Evolutionary conservation across 1,284 basidiomycete species (phyloP), one percentile per base, ranked within the genome.

Genomic region (Fomitiporia mediterranea): DNA sequence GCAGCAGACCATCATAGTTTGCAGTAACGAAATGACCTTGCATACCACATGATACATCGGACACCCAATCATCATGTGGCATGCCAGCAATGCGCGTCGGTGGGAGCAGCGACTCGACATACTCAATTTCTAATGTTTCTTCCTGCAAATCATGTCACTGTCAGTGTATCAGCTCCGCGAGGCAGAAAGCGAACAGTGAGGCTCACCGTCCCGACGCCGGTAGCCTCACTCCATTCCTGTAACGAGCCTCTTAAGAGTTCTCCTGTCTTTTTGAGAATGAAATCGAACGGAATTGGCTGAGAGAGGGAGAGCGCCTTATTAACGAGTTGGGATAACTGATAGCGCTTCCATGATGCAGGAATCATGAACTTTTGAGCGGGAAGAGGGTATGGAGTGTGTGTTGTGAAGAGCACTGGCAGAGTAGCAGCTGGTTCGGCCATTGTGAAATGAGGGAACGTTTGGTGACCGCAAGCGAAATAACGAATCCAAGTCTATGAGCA

Each of bases 261-360:
- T 28, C 93, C 92, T 56, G 44, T 30, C 44, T 46, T 46, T n/a
- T 83, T 78, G 49, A 97, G 77, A 47, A 99, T 74, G 70, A 98
- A 99, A 71, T 99, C 96, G 66, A 98, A 98, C 0, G 95, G 96
- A 1, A 98, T 77, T 0, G 91, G 84, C 51, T 81, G 79, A 0
- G 79, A 66, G 9, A 93, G 80, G 0, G 81, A 79, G 15, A 99
- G 78, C 1, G 96, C 91, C 67, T 97, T 96, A 76, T 99, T 99
- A 63, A 99, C 87, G 47, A 98, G 85, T 62, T 98, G 94, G 0
- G 95, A 98, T n/a, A 99, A 87, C 67, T 98, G 96, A 68, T 91
- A 97, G 15, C 95, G 86, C 56, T 82, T 83, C 95, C 95, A 99
- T 69, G 83, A 77, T 1, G 85, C 76, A 0, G 96, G 96, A 23